These are phyloP conservation scores for Jatropha podagrica DNA, from an alignment of 441 rosid species.

Conservation along the genomic window DNA sequence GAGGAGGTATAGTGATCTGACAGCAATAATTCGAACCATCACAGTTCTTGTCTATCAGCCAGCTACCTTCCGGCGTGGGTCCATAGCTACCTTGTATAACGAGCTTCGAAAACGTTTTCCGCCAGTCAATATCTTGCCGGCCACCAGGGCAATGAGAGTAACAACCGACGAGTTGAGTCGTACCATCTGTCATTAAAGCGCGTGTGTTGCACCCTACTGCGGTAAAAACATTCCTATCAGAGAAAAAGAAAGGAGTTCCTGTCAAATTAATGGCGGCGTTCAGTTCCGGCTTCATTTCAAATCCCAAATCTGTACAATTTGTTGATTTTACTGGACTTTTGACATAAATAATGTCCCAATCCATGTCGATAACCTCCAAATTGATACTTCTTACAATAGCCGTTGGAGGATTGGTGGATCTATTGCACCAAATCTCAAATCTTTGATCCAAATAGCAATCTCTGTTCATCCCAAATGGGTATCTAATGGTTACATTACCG, in stretches of 20 bases:
- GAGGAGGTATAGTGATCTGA: not conserved
- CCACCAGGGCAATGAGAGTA: not conserved
- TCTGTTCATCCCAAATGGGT: constrained; percentile 38
- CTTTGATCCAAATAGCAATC: constrained; percentile 23
- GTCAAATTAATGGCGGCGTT: constrained; percentile 22
- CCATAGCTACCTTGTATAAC: not conserved
- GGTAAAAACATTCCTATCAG: not conserved
- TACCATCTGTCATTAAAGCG: constrained; percentile 21
- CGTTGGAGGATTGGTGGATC: not conserved
- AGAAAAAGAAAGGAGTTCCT: constrained; percentile 27
- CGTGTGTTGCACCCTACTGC: constrained; percentile 31
- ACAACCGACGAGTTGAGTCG: not conserved
- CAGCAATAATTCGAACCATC: not conserved
- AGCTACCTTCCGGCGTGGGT: not conserved
- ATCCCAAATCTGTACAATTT: constrained; percentile 21
- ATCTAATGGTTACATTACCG: constrained; percentile 31
- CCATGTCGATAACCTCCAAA: constrained; percentile 25
- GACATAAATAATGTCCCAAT: constrained; percentile 3
- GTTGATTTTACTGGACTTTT: constrained; percentile 18
- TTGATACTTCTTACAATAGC: constrained; percentile 5
- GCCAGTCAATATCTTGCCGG: not conserved
- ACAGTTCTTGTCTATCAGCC: not conserved
- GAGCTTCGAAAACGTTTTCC: not conserved
- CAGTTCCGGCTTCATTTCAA: not conserved
- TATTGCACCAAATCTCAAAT: constrained; percentile 22